Evolutionary conservation across 805 yeast genomes (phyloP).

Genomic region (Maudiozyma barnettii): DNA sequence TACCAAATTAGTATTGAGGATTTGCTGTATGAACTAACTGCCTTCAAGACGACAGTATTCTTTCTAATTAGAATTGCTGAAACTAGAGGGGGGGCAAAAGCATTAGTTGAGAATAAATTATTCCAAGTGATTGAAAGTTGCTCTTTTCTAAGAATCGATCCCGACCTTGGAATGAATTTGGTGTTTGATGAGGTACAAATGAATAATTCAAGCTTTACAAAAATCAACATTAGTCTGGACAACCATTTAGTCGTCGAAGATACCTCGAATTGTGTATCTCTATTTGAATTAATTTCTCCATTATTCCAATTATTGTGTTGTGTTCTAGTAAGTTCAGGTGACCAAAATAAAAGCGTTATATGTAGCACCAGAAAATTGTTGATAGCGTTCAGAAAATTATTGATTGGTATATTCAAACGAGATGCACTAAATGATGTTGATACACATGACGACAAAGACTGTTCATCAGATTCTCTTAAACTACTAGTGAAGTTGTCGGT

Average conservation of each 20-base stretch:
- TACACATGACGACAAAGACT: constrained; percentile 9
- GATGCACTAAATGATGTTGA: constrained; percentile 31
- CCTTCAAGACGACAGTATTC: constrained; percentile 61
- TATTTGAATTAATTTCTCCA: constrained; percentile 62
- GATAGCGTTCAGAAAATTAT: constrained; percentile 42
- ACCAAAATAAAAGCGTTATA: constrained; percentile 54
- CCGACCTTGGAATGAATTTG: constrained; percentile 64
- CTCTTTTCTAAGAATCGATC: constrained; percentile 55
- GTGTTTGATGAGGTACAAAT: constrained; percentile 32
- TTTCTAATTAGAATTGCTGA: constrained; percentile 68
- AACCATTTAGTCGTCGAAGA: constrained; percentile 35
- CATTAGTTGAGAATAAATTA: constrained; percentile 63
- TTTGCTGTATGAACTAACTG: constrained; percentile 63
- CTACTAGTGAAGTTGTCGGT: constrained; percentile 50
- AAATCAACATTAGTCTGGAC: constrained; percentile 43
- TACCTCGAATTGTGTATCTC: constrained; percentile 34
- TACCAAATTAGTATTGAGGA: constrained; percentile 40
- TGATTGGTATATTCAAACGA: constrained; percentile 54
- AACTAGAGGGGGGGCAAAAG: constrained; percentile 67
- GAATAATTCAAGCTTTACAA: constrained; percentile 29
- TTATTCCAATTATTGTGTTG: constrained; percentile 64
- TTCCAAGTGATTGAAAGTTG: constrained; percentile 52
- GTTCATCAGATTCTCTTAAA: constrained; percentile 32
- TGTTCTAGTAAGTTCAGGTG: constrained; percentile 64
- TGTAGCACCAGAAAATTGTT: constrained; percentile 44